Evolutionary conservation across 2,329 filamentous ascomycete species (phyloP).

Genomic region (Colletotrichum gloeosporioides): DNA sequence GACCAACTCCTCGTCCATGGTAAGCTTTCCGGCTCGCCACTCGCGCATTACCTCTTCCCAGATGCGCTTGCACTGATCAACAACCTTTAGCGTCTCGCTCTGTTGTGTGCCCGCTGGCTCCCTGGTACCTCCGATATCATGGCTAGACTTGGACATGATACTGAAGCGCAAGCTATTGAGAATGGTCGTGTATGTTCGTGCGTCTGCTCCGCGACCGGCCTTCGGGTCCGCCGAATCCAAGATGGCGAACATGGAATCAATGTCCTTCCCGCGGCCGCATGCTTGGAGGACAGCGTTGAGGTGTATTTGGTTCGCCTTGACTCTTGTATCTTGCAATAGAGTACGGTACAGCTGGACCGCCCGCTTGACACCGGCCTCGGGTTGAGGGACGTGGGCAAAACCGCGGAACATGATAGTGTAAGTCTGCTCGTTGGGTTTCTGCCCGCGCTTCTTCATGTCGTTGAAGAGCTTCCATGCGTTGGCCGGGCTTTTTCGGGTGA

Average conservation of each 20-base stretch:
- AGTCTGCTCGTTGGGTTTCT: constrained; percentile 80
- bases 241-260: constrained; percentile 82
- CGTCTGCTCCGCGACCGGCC: constrained; percentile 63
- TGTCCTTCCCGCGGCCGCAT: constrained; percentile 74
- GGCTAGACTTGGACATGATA: constrained; percentile 34
- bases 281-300: constrained; percentile 88
- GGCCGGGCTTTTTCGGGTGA: constrained; percentile 58
- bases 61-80: constrained; percentile 73
- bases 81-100: constrained; percentile 41
- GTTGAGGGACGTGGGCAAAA: constrained; percentile 65
- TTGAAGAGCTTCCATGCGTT: constrained; percentile 84
- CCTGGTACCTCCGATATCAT: constrained; percentile 26
- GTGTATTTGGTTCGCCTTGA: constrained; percentile 80
- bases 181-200: constrained; percentile 80
- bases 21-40: constrained; percentile 74
- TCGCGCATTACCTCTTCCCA: constrained; percentile 82
- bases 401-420: constrained; percentile 85
- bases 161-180: constrained; percentile 73
- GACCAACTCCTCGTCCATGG: constrained; percentile 80
- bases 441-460: constrained; percentile 96
- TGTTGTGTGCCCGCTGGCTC: background rate
- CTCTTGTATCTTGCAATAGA: constrained; percentile 63
- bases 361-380: constrained; percentile 65
- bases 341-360: constrained; percentile 80
- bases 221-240: constrained; percentile 73